phyloP scores from a whole-genome alignment of 371 early-diverging fungal species.

The Mortierella sp. region DNA sequence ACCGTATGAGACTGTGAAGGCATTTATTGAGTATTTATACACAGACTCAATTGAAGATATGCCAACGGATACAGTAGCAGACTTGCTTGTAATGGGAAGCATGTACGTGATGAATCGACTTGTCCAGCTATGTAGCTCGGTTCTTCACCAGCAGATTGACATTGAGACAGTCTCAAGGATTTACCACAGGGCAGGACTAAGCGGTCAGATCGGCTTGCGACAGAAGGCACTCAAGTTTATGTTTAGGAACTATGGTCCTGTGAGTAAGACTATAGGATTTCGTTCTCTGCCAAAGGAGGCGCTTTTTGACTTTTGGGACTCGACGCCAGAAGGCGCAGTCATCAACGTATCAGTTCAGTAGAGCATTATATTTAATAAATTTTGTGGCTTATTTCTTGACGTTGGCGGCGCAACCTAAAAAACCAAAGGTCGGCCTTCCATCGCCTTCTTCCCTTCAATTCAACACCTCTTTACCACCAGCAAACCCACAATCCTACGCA shows the following conservation, averaged over 20 bases:
- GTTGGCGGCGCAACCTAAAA: slow-evolving; percentile 6
- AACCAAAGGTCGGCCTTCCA: background rate
- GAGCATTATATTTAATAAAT: background rate
- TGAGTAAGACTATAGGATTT: slow-evolving; percentile 69
- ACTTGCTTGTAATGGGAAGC: slow-evolving; percentile 75
- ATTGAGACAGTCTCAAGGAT: slow-evolving; percentile 69
- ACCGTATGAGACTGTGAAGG: slow-evolving; percentile 62
- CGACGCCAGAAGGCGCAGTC: slow-evolving; percentile 63
- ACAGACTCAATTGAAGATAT: slow-evolving; percentile 68
- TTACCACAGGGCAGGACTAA: slow-evolving; percentile 69
- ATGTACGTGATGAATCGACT: slow-evolving; percentile 71
- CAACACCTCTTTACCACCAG: too few species aligned
- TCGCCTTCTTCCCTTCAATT: slow-evolving; percentile 2
- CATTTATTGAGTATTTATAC: slow-evolving; percentile 72
- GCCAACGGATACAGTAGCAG: slow-evolving; percentile 62
- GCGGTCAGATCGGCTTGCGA: slow-evolving; percentile 71
- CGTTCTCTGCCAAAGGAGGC: slow-evolving; percentile 66
- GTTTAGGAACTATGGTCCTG: slow-evolving; percentile 75
- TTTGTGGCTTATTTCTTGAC: background rate
- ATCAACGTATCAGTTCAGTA: slow-evolving; percentile 51
- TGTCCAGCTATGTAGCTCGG: slow-evolving; percentile 65
- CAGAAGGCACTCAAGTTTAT: slow-evolving; percentile 70
- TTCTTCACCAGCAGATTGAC: slow-evolving; percentile 65
- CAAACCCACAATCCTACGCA: background rate
- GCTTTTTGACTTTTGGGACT: slow-evolving; percentile 75